Conservation (phyloP, 345 rosid genomes). For the Laguncularia racemosa region DNA sequence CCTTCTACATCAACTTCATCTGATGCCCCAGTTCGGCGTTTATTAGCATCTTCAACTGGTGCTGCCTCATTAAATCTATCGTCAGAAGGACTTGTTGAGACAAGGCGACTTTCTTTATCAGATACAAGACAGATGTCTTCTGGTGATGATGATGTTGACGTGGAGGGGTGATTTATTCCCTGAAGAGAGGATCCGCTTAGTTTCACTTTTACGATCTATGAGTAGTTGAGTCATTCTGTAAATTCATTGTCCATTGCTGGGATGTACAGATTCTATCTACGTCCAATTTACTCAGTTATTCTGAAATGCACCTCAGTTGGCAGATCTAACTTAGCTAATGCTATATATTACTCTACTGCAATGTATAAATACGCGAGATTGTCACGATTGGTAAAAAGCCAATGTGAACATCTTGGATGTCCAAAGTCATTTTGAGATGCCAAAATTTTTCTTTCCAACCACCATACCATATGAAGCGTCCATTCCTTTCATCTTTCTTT, state of each 20-base stretch:
- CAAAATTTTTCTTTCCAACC: no score
- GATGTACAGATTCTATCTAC: slow-evolving; percentile 49
- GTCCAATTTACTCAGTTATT: slow-evolving; percentile 27
- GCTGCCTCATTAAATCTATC: slow-evolving; percentile 40
- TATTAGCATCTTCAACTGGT: slow-evolving; percentile 58
- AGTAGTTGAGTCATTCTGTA: slow-evolving; percentile 36
- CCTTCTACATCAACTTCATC: slow-evolving; percentile 43
- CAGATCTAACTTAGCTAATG: slow-evolving; percentile 20
- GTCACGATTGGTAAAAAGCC: slow-evolving; percentile 36
- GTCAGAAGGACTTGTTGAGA: slow-evolving; percentile 61
- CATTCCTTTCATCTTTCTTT: no score
- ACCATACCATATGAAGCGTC: no score
- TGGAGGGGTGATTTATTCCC: slow-evolving; percentile 43
- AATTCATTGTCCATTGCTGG: slow-evolving; percentile 41
- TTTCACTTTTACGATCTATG: slow-evolving; percentile 24
- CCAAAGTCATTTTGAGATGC: slow-evolving; percentile 5
- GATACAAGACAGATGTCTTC: slow-evolving; percentile 79
- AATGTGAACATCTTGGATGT: slow-evolving; percentile 42
- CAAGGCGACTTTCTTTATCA: slow-evolving; percentile 59
- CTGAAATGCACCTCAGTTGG: slow-evolving; percentile 29
- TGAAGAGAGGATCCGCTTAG: slow-evolving; percentile 12
- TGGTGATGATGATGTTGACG: slow-evolving; percentile 60
- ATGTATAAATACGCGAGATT: slow-evolving; percentile 38
- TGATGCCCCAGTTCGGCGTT: slow-evolving; percentile 39
- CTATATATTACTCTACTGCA: slow-evolving; percentile 30